A percentile compares a stretch with the other conserved stretches of the same genome.
phyloP scores from a whole-genome alignment of 495 filamentous ascomycete species.

The Hypomontagnella submonticulosa region DNA sequence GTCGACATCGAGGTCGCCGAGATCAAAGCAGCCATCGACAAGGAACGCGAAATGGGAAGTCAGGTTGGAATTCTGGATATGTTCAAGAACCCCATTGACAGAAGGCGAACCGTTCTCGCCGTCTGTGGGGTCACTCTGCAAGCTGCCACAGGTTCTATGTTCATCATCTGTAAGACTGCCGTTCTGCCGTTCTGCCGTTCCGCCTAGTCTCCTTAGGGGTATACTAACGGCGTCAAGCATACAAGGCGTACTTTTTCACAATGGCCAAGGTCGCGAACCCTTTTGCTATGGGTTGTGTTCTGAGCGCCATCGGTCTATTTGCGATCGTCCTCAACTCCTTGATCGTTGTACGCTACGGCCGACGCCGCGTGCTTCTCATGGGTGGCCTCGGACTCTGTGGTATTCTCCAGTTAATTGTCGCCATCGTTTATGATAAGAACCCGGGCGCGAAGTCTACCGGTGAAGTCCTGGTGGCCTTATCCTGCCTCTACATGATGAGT shows the following conservation, averaged over 20 bases:
- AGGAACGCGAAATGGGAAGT: slow-evolving; percentile 53
- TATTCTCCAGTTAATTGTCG: slow-evolving; percentile 58
- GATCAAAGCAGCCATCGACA: slow-evolving; percentile 56
- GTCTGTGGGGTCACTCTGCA: slow-evolving; percentile 59
- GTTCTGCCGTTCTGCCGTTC: too few species aligned
- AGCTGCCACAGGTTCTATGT: slow-evolving; percentile 64
- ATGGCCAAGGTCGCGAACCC: slow-evolving; percentile 63
- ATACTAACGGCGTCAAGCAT: too few species aligned
- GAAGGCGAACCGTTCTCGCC: slow-evolving; percentile 53
- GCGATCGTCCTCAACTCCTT: slow-evolving; percentile 60
- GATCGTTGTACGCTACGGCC: slow-evolving; percentile 58
- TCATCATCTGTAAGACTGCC: slow-evolving; percentile 54
- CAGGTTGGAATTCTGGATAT: slow-evolving; percentile 56
- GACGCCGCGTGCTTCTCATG: slow-evolving; percentile 59
- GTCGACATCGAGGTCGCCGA: slow-evolving; percentile 58
- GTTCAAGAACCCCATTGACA: slow-evolving; percentile 57
- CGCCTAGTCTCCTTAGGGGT: too few species aligned
- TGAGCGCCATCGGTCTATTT: slow-evolving; percentile 58
- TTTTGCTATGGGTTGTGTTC: slow-evolving; percentile 61
- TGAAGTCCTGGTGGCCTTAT: slow-evolving; percentile 57
- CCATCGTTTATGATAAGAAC: slow-evolving; percentile 56
- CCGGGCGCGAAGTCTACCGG: slow-evolving; percentile 55
- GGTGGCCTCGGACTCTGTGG: slow-evolving; percentile 57
- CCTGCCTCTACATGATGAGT: slow-evolving; percentile 58
- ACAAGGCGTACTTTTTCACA: slow-evolving; percentile 66